Percentiles rank a stretch among this genome's conserved stretches.
Evolutionary conservation across 1,284 basidiomycete genomes (phyloP).

Genomic region (Marasmius sp.): DNA sequence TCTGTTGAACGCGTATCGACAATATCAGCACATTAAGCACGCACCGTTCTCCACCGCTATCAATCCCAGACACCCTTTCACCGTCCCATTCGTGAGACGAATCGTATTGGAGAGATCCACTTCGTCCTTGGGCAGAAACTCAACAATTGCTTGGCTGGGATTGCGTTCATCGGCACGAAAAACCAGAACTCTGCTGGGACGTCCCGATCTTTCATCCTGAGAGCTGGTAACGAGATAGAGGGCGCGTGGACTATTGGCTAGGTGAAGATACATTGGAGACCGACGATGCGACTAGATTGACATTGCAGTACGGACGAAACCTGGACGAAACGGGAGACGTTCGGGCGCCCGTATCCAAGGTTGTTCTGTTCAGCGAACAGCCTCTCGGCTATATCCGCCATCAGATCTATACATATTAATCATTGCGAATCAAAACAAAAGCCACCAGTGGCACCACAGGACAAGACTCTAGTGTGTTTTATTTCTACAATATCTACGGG

Average conservation of each 20-base stretch:
- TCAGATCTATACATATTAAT: no score
- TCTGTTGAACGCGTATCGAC: neutral
- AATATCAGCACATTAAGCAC: conserved; percentile 14
- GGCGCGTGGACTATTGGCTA: conserved; percentile 62
- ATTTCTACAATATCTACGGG: no score
- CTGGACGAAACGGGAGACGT: no score
- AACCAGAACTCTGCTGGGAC: conserved; percentile 61
- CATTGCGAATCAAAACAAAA: no score
- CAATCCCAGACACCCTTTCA: conserved; percentile 83
- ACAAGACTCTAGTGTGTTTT: no score
- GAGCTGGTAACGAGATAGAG: conserved; percentile 72
- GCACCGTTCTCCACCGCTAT: conserved; percentile 69
- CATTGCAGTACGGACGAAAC: no score
- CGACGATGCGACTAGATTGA: neutral
- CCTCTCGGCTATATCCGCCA: no score
- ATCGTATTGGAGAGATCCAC: conserved; percentile 66
- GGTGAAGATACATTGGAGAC: conserved; percentile 64
- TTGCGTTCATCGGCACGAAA: conserved; percentile 65
- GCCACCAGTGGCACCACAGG: no score
- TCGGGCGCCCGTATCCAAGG: no score
- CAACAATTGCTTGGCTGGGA: conserved; percentile 72
- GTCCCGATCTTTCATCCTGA: conserved; percentile 60
- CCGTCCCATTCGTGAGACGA: conserved; percentile 60
- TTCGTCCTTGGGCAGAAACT: conserved; percentile 74
- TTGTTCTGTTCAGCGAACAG: no score